Percentiles rank a stretch among this genome's conserved stretches.
These are phyloP conservation scores for Cyamopsis tetragonoloba DNA, from an alignment of 306 rosid species.

Conservation along the genomic window DNA sequence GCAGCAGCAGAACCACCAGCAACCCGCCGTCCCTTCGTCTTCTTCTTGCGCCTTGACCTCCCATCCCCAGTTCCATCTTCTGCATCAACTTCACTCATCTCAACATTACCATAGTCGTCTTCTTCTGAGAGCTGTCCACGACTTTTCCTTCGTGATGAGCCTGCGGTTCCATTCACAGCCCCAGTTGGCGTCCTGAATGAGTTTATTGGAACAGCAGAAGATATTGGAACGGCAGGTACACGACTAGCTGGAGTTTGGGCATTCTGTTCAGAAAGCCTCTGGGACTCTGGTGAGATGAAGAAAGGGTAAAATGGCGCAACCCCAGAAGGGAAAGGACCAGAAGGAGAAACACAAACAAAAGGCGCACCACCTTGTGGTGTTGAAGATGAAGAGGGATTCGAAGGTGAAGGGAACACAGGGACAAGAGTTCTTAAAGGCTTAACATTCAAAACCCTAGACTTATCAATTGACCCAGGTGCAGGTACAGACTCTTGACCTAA, in stretches of 20 bases:
- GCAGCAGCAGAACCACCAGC: constrained; percentile 14
- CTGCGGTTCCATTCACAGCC: constrained; percentile 39
- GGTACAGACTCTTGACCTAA: constrained; percentile 53
- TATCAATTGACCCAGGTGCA: constrained; percentile 59
- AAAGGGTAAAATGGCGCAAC: constrained; percentile 76
- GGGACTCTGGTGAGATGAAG: constrained; percentile 47
- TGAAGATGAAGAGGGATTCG: constrained; percentile 51
- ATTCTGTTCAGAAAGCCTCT: constrained; percentile 49
- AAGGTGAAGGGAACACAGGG: constrained; percentile 74
- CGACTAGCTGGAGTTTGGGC: constrained; percentile 38
- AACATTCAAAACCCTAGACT: constrained; percentile 79
- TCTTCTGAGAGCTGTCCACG: constrained; percentile 26
- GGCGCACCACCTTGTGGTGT: constrained; percentile 79
- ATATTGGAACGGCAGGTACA: constrained; percentile 31
- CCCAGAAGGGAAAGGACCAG: constrained; percentile 88
- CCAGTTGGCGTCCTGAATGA: constrained; percentile 60
- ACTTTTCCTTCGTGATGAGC: constrained; percentile 33
- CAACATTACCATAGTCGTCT: constrained; percentile 38
- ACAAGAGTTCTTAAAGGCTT: constrained; percentile 77
- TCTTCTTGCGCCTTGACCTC: constrained; percentile 43
- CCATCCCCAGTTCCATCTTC: constrained; percentile 39
- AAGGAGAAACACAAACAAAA: constrained; percentile 76
- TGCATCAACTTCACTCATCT: constrained; percentile 28
- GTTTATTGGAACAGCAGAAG: constrained; percentile 71
- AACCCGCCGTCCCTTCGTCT: constrained; percentile 30